phyloP scores from a whole-genome alignment of 768 basidiomycete species.

The Kwoniella sp. region DNA sequence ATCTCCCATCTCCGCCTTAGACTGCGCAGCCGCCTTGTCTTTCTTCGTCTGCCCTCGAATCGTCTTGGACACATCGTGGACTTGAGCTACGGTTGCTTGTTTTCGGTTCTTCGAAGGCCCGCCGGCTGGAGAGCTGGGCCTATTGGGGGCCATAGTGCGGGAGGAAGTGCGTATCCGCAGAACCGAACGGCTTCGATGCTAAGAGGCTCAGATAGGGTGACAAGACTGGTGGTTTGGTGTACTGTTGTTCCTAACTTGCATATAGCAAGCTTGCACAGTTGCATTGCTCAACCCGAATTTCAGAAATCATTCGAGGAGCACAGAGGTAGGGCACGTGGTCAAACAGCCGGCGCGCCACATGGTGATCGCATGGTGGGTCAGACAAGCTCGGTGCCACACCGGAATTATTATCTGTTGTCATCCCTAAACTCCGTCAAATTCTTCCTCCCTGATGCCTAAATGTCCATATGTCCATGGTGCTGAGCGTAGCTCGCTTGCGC shows the following conservation, averaged over 20 bases:
- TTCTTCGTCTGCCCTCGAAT: conserved; percentile 40
- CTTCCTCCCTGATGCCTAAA: conserved; percentile 8
- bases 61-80: conserved; percentile 19
- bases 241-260: background rate
- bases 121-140: background rate
- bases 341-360: background rate
- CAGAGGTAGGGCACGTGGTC: background rate
- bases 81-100: background rate
- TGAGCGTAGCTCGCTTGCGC: background rate
- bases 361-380: background rate
- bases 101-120: background rate
- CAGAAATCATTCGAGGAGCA: too few species aligned
- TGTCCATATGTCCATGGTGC: too few species aligned
- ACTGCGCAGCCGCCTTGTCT: conserved; percentile 18
- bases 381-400: conserved; percentile 8
- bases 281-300: background rate
- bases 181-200: background rate
- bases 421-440: conserved; percentile 20
- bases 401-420: background rate
- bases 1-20: conserved; percentile 3
- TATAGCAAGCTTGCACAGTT: background rate
- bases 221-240: background rate
- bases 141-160: background rate
- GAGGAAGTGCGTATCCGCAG: background rate
- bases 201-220: background rate